phyloP scores from a whole-genome alignment of 208 protist genomes.

The Leishmania turanica region DNA sequence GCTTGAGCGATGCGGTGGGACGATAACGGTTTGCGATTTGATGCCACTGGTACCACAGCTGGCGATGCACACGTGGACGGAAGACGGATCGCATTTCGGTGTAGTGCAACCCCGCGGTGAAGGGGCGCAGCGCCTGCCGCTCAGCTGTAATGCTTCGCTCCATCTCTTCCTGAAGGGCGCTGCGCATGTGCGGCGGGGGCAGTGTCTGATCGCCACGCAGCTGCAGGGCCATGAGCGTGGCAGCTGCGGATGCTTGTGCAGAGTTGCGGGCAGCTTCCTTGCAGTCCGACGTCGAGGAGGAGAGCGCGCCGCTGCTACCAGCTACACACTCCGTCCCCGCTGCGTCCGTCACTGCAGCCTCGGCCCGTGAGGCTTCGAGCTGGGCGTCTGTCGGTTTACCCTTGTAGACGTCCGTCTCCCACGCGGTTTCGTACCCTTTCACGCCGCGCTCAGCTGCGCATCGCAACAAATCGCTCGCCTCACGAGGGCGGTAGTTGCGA shows the following conservation, averaged over 20 bases:
- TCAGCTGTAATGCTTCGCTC: constrained; percentile 52
- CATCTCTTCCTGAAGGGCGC: constrained; percentile 56
- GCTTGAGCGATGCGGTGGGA: constrained; percentile 76
- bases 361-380: constrained; percentile 28
- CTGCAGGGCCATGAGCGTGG: constrained; percentile 58
- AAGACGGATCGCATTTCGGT: constrained; percentile 86
- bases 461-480: constrained; percentile 80
- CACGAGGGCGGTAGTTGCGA: constrained; percentile 76
- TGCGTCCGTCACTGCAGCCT: not conserved
- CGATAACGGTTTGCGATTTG: constrained; percentile 90
- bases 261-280: constrained; percentile 10
- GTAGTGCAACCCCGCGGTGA: constrained; percentile 76
- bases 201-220: constrained; percentile 75
- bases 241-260: constrained; percentile 35
- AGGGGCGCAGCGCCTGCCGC: constrained; percentile 51
- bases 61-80: constrained; percentile 85
- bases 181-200: constrained; percentile 45
- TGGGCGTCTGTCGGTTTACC: constrained; percentile 52
- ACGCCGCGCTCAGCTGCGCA: constrained; percentile 74
- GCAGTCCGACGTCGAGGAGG: not conserved
- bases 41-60: constrained; percentile 93
- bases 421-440: constrained; percentile 79
- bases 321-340: too few species aligned
- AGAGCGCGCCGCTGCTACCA: not conserved
- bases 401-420: constrained; percentile 84